These are phyloP conservation scores for Colletotrichum viniferum DNA, from an alignment of 2,329 filamentous ascomycete genomes.

Conservation along the genomic window DNA sequence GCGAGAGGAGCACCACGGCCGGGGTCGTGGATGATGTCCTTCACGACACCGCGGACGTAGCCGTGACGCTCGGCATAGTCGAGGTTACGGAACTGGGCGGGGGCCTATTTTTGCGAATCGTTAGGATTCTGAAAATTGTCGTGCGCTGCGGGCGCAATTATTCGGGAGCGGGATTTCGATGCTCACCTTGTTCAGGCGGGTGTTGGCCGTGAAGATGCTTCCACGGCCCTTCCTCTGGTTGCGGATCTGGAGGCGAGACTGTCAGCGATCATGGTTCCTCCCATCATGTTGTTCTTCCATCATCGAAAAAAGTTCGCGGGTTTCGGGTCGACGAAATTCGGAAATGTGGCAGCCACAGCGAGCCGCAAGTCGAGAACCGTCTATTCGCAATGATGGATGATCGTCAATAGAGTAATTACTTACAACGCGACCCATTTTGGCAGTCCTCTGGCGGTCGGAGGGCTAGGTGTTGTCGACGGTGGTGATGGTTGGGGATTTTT, in stretches of 20 bases:
- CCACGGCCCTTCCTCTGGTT: constrained; percentile 68
- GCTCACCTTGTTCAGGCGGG: constrained; percentile 91
- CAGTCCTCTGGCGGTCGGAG: constrained; percentile 26
- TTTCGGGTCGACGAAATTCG: not conserved
- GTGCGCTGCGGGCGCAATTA: not conserved
- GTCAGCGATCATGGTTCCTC: constrained; percentile 11
- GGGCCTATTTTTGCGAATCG: constrained; percentile 29
- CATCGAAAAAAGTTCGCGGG: constrained; percentile 6
- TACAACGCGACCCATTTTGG: constrained; percentile 59
- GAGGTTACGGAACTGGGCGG: constrained; percentile 90
- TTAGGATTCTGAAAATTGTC: constrained; percentile 13
- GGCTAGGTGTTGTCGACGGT: constrained; percentile 22
- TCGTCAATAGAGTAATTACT: constrained; percentile 27
- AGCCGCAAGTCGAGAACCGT: not conserved
- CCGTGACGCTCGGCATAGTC: constrained; percentile 97
- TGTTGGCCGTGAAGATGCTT: constrained; percentile 74
- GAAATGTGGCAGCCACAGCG: not conserved
- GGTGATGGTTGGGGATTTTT: constrained; percentile 16
- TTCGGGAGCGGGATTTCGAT: constrained; percentile 50
- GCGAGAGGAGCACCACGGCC: constrained; percentile 98
- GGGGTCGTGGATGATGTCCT: constrained; percentile 99
- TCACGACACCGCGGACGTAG: constrained; percentile 96
- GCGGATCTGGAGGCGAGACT: constrained; percentile 52
- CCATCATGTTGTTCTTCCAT: not conserved
- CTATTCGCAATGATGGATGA: not conserved